Percentiles rank a stretch among this genome's conserved stretches.
Conservation (phyloP, 2,329 filamentous ascomycete genomes). For the Sordariomycetes sp. region DNA sequence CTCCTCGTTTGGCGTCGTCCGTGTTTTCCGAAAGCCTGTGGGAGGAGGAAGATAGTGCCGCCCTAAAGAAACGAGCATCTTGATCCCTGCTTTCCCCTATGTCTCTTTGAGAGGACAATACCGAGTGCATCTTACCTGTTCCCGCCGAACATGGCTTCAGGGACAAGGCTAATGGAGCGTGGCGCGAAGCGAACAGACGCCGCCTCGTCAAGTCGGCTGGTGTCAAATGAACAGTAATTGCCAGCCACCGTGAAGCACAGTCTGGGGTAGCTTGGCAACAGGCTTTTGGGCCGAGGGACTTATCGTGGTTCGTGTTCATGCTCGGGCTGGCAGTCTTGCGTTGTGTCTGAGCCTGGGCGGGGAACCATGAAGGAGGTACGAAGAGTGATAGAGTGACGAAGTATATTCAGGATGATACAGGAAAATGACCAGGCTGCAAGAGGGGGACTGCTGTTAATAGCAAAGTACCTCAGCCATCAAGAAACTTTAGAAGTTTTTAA, state of each 20-base stretch:
- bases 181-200: background rate
- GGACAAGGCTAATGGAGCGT: no score
- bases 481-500: background rate
- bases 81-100: no score
- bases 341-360: background rate
- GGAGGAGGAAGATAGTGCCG: no score
- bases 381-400: background rate
- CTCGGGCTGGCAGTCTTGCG: background rate
- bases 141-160: no score
- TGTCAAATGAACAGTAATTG: constrained; percentile 1
- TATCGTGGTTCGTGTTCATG: background rate
- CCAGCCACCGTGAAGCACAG: background rate
- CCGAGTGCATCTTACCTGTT: no score
- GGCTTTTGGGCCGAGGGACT: background rate
- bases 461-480: background rate
- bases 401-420: background rate
- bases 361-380: background rate
- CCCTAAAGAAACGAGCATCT: no score
- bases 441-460: background rate
- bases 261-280: background rate
- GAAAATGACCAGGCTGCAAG: background rate
- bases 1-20: background rate
- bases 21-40: background rate
- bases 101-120: no score
- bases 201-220: constrained; percentile 1